Evolutionary conservation across 805 yeast species (phyloP).

Genomic region (Naumovozyma dairenensis): DNA sequence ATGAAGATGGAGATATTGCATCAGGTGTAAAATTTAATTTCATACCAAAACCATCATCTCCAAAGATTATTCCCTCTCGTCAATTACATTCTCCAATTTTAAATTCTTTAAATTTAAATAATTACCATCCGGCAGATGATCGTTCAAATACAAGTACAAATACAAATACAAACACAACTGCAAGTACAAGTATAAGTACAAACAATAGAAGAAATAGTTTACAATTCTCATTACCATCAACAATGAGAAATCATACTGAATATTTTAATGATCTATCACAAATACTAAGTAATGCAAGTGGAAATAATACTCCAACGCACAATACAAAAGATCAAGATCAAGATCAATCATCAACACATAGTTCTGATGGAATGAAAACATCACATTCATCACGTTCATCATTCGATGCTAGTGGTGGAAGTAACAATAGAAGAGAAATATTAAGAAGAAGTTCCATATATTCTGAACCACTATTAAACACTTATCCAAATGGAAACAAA

Average conservation of each 20-base stretch:
- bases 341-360: constrained; percentile 3
- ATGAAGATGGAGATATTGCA: constrained; percentile 2
- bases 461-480: constrained; percentile 25
- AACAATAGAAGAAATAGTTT: constrained; percentile 11
- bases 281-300: constrained; percentile 9
- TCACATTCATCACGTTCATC: constrained; percentile 1
- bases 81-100: constrained; percentile 1
- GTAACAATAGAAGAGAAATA: constrained; percentile 2
- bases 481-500: too few relatives aligned
- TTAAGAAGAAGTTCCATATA: constrained; percentile 5
- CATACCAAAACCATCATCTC: too few relatives aligned
- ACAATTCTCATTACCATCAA: constrained; percentile 21
- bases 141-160: too few relatives aligned
- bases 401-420: too few relatives aligned
- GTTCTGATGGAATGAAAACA: not conserved
- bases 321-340: too few relatives aligned
- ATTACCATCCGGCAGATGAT: too few relatives aligned
- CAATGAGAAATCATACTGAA: constrained; percentile 18
- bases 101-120: constrained; percentile 1
- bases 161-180: too few relatives aligned
- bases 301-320: too few relatives aligned
- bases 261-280: constrained; percentile 21
- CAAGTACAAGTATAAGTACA: too few relatives aligned
- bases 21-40: not conserved
- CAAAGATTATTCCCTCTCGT: too few relatives aligned